A percentile compares a stretch with the other conserved stretches of the same genome.
These are phyloP conservation scores for Trichoderma sp. DNA, from an alignment of 2,329 filamentous ascomycete genomes.

Conservation along the genomic window DNA sequence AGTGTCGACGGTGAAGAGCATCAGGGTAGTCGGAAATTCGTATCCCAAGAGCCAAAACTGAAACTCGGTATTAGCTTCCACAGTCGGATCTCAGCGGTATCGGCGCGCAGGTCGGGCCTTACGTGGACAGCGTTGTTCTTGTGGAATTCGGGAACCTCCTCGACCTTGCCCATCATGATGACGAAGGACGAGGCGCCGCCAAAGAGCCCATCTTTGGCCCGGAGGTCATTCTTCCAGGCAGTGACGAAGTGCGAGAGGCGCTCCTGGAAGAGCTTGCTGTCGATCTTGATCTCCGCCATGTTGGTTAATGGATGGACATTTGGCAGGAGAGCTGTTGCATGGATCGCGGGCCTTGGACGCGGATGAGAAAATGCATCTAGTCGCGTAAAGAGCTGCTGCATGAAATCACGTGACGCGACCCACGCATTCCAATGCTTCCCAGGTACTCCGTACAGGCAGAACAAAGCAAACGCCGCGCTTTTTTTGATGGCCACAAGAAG, in stretches of 20 bases:
- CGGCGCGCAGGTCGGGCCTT: constrained; percentile 35
- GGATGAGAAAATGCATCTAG: constrained; percentile 38
- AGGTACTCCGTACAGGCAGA: neutral
- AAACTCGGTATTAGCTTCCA: neutral
- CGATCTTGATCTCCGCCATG: constrained; percentile 88
- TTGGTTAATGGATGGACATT: constrained; percentile 37
- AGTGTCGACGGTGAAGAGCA: constrained; percentile 84
- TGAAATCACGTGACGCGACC: constrained; percentile 1
- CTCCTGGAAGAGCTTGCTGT: constrained; percentile 90
- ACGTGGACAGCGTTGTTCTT: constrained; percentile 98
- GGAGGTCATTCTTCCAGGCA: constrained; percentile 95
- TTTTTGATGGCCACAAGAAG: no score
- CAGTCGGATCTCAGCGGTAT: neutral
- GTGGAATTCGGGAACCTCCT: constrained; percentile 80
- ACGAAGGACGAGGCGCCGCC: constrained; percentile 82
- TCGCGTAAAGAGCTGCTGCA: constrained; percentile 39
- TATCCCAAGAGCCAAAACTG: constrained; percentile 98
- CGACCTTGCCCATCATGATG: constrained; percentile 91
- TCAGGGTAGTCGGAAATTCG: constrained; percentile 93
- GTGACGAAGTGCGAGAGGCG: constrained; percentile 82
- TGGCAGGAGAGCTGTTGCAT: constrained; percentile 27
- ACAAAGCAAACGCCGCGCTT: no score
- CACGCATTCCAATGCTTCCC: neutral
- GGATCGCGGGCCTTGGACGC: constrained; percentile 30
- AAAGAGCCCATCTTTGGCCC: constrained; percentile 79